Conservation (phyloP, 2,329 filamentous ascomycete species). For the Alternaria atra region DNA sequence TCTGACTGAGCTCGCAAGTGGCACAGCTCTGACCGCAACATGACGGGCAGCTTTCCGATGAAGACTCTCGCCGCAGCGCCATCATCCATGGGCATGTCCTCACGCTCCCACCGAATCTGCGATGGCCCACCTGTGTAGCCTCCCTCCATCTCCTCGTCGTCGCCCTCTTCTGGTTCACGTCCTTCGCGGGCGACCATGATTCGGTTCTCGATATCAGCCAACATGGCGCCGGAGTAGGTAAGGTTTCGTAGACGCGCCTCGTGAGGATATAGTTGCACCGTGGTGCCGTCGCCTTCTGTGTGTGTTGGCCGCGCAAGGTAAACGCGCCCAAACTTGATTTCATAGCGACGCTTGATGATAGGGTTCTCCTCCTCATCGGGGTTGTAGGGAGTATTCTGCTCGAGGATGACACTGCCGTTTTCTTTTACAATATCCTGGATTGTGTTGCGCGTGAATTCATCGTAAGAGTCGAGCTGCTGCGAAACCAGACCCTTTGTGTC, state of each 20-base stretch:
- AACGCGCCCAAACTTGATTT: conserved; percentile 92
- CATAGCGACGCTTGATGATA: conserved; percentile 88
- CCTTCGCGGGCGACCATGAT: conserved; percentile 82
- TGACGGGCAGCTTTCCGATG: conserved; percentile 94
- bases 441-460: conserved; percentile 93
- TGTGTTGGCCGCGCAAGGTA: conserved; percentile 89
- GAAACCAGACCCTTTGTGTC: conserved; percentile 94
- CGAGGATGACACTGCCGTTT: conserved; percentile 89
- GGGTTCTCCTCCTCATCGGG: conserved; percentile 73
- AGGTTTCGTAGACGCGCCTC: conserved; percentile 95
- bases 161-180: conserved; percentile 72
- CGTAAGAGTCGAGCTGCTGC: conserved; percentile 97
- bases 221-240: conserved; percentile 92
- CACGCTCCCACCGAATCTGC: conserved; percentile 59
- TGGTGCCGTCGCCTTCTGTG: conserved; percentile 90
- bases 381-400: conserved; percentile 84
- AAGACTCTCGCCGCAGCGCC: conserved; percentile 78
- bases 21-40: conserved; percentile 97
- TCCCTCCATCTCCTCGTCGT: conserved; percentile 59
- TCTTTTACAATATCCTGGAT: conserved; percentile 96
- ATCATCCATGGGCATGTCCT: conserved; percentile 54
- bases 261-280: conserved; percentile 86
- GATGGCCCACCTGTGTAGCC: conserved; percentile 43
- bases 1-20: conserved; percentile 85
- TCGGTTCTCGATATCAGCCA: conserved; percentile 86